These are phyloP conservation scores for Suillus plorans DNA, from an alignment of 768 basidiomycete species.

Conservation along the genomic window DNA sequence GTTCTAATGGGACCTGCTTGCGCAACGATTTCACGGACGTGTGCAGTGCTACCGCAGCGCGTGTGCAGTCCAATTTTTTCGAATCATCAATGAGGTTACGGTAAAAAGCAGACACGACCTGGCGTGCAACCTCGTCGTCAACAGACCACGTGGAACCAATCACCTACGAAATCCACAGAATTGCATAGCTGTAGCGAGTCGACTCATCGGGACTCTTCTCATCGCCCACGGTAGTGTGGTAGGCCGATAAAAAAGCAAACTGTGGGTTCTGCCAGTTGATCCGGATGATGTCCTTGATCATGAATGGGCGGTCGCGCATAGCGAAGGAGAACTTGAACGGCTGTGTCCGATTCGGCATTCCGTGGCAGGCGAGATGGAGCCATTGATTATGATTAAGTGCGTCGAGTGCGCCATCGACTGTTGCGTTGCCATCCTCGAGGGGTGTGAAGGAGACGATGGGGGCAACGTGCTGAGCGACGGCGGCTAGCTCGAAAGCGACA, in stretches of 20 bases:
- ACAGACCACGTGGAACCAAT: not conserved
- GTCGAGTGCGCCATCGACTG: not conserved
- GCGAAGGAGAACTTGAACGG: not conserved
- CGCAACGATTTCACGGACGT: not conserved
- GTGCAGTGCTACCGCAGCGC: not conserved
- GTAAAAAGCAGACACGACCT: not conserved
- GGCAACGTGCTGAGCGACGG: not conserved
- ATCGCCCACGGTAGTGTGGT: not conserved
- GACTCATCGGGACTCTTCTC: not conserved
- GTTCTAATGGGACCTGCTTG: not conserved
- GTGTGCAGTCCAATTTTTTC: not conserved
- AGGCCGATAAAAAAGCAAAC: not conserved
- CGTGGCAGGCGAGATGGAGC: not conserved
- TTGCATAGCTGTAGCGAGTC: not conserved
- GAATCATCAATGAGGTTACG: not conserved
- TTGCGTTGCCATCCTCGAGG: not conserved
- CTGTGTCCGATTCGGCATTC: not conserved
- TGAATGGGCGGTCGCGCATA: not conserved
- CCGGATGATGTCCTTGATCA: not conserved
- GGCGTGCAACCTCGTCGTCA: not conserved
- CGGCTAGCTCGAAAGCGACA: not conserved
- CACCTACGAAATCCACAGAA: not conserved
- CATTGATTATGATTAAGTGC: not conserved
- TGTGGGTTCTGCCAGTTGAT: not conserved
- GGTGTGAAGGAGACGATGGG: not conserved